Percentiles rank a stretch among this genome's conserved stretches.
Conservation (phyloP, 441 rosid genomes). For the Syzygium syzygioides region DNA sequence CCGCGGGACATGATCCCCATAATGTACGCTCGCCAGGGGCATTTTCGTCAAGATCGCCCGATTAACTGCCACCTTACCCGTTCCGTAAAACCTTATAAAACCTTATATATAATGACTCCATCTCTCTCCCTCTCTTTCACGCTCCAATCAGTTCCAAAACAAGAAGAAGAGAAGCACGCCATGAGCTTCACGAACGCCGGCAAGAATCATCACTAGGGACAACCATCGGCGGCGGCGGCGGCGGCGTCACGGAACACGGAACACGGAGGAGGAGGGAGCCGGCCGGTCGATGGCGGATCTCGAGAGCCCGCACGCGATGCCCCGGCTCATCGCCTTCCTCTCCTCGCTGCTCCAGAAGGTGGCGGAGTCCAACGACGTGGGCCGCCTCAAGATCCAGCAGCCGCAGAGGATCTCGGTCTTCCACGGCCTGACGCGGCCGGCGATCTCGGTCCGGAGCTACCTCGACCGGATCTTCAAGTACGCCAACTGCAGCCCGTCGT, state of each 20-base stretch:
- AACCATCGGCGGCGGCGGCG: not conserved
- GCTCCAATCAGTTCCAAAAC: not conserved
- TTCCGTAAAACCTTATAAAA: not conserved
- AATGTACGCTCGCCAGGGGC: not conserved
- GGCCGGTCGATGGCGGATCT: not conserved
- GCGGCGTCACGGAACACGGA: not conserved
- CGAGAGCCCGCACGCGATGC: conserved; percentile 35
- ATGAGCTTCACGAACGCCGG: not conserved
- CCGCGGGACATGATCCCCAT: not conserved
- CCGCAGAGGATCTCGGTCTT: conserved; percentile 53
- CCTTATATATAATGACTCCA: not conserved
- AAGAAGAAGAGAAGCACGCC: not conserved
- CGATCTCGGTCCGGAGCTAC: conserved; percentile 62
- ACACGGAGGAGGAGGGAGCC: not conserved
- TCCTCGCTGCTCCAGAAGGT: conserved; percentile 66
- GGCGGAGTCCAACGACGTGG: conserved; percentile 54
- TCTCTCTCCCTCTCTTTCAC: not conserved
- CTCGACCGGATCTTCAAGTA: conserved; percentile 81
- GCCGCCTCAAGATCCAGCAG: conserved; percentile 16
- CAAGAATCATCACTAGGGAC: not conserved
- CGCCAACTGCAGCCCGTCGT: conserved; percentile 81
- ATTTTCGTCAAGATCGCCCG: not conserved
- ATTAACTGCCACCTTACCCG: not conserved
- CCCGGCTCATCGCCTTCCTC: conserved; percentile 46
- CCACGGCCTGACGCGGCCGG: conserved; percentile 59